These are phyloP conservation scores for Fusarium bulbicola DNA, from an alignment of 2,329 filamentous ascomycete species.

Conservation along the genomic window DNA sequence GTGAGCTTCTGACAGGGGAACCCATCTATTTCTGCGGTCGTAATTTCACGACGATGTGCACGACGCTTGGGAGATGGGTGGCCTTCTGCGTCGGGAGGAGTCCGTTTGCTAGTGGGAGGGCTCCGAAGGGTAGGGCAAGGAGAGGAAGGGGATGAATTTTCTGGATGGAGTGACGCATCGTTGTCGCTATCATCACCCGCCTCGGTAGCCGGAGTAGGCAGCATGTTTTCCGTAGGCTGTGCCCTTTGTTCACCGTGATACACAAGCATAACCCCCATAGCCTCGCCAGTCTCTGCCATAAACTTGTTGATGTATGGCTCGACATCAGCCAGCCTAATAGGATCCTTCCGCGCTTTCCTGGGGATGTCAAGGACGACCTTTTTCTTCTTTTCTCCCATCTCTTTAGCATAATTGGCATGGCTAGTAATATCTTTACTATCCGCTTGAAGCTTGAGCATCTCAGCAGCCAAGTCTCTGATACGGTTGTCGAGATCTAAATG, in stretches of 20 bases:
- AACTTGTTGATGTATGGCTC: not conserved
- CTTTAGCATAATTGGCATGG: not conserved
- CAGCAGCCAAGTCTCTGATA: not conserved
- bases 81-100: fast-evolving
- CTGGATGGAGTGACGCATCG: not conserved
- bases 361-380: not conserved
- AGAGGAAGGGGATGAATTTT: no score
- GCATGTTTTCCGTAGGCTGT: not conserved
- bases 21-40: not conserved
- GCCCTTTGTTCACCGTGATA: not conserved
- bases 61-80: not conserved
- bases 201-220: not conserved
- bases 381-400: not conserved
- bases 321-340: fast-evolving
- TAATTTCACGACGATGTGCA: not conserved
- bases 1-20: not conserved
- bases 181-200: not conserved
- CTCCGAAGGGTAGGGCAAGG: fast-evolving
- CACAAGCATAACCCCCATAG: not conserved
- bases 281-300: not conserved
- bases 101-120: not conserved
- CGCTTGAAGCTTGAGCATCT: not conserved
- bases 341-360: not conserved
- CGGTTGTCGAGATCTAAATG: not conserved
- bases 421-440: not conserved